Base-by-base conservation (phyloP, 805 yeast genomes). In the Candida methanosorbosa region DNA sequence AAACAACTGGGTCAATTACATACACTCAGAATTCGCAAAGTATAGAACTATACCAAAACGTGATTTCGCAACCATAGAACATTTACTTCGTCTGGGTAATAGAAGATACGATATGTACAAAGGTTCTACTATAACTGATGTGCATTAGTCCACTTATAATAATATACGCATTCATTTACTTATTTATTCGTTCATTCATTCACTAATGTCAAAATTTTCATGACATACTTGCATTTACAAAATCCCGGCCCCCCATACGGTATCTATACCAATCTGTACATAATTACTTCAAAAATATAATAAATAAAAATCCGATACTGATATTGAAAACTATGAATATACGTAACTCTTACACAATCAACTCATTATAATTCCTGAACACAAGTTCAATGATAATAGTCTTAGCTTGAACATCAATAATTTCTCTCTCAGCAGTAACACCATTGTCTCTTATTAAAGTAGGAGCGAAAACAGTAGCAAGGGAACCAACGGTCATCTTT, bases 401-500 rank as follows among this genome's bases (percentile, higher is more conserved):
- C 52, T 90, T 72, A 33, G 75, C 69, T 18, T 81, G 81, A 82
- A 86, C 85, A 55, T 92, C 97, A 35, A 66, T 50, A 54, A 92
- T 74, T 55, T 92, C 98, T 36, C 79, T 71, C 43, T 81, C 86
- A 7, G 94, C 88, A 27, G 76, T 69, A 39, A 68, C 61, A 7
- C 49, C 39, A 25, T 48, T 41, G 48, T 86, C 95, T 32, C 95
- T 69, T 0, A 87, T 80, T 29, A 92, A 60, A 7, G 96, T 86
- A 4, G 98, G 97, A 2, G 96, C 95, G 66, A 92, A 92, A 7
- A 90, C 96, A 29, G 92, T 85, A 0, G 95, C 79, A 35, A 92
- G 59, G 49, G 92, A 87, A 56, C 78, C 78, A 46, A 72, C 64
- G 28, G 72, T 83, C 98, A 92, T 92, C 54, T 88, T 69, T 53